These are phyloP conservation scores for Neopestalotiopsis rosae DNA, from an alignment of 2,329 filamentous ascomycete species.

Conservation along the genomic window DNA sequence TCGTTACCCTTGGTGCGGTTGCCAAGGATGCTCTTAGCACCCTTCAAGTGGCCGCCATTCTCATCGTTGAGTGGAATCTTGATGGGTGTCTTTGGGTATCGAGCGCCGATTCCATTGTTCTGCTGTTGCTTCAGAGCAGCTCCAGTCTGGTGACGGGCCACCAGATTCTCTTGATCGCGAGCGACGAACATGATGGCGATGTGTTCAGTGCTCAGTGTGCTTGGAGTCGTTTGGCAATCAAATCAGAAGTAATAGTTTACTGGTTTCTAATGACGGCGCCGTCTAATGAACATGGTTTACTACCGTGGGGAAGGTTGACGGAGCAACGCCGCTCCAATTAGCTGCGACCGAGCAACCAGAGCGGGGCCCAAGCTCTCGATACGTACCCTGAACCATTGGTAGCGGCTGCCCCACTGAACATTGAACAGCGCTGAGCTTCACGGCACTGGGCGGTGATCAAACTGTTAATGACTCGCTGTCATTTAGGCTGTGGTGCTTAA, in stretches of 20 bases:
- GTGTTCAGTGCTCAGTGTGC: neutral
- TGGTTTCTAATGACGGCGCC: neutral
- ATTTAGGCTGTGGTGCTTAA: conserved; percentile 4
- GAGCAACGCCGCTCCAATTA: conserved; percentile 7
- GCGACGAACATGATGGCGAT: conserved; percentile 70
- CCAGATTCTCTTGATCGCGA: conserved; percentile 87
- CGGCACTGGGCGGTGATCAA: conserved; percentile 11
- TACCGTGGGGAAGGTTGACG: conserved; percentile 4
- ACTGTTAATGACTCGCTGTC: conserved; percentile 17
- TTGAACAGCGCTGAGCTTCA: neutral
- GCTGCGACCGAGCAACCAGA: neutral
- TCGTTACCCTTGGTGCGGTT: conserved; percentile 62
- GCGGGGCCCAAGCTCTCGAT: neutral
- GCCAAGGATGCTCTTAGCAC: conserved; percentile 64
- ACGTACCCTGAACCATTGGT: neutral
- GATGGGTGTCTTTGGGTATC: conserved; percentile 82
- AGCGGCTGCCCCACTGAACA: conserved; percentile 13
- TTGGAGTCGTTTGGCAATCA: neutral
- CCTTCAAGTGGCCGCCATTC: conserved; percentile 68
- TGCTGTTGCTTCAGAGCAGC: conserved; percentile 75
- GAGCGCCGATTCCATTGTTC: conserved; percentile 65
- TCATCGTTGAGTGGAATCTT: conserved; percentile 82
- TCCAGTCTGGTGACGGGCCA: conserved; percentile 74
- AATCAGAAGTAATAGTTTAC: neutral
- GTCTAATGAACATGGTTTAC: neutral